Conservation (phyloP, 257 asterid genomes). For the Fraxinus quadrangulata region DNA sequence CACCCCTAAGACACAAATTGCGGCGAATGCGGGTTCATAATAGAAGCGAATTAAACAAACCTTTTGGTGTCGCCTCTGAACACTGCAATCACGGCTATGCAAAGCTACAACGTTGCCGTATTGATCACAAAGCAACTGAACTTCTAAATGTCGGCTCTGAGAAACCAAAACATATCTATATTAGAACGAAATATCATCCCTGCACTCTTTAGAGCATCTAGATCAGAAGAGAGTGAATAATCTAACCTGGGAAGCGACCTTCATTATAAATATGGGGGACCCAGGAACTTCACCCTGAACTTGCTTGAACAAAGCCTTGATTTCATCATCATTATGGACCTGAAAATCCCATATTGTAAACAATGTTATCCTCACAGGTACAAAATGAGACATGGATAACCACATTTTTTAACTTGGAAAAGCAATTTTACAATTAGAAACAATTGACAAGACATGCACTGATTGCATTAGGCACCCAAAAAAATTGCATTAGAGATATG, state of each 20-base stretch:
- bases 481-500: constrained; percentile 3
- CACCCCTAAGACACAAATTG: constrained; percentile 5
- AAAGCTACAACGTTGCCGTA: constrained; percentile 95
- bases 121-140: constrained; percentile 96
- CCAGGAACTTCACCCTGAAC: constrained; percentile 99
- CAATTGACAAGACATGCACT: constrained; percentile 4
- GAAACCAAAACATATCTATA: constrained; percentile 28
- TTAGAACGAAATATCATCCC: constrained; percentile 29
- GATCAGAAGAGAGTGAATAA: constrained; percentile 19
- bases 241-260: constrained; percentile 98
- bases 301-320: constrained; percentile 95
- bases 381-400: not conserved
- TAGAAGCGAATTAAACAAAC: constrained; percentile 34
- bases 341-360: constrained; percentile 36
- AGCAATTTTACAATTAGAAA: constrained; percentile 16
- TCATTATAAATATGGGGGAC: constrained; percentile 97
- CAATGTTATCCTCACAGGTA: constrained; percentile 13
- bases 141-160: constrained; percentile 99
- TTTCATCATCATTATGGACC: constrained; percentile 98
- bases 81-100: constrained; percentile 99
- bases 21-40: not conserved
- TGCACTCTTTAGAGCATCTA: constrained; percentile 4
- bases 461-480: constrained; percentile 17
- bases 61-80: constrained; percentile 99
- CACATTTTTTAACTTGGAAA: constrained; percentile 17